Evolutionary conservation across 2,329 filamentous ascomycete genomes (phyloP), one percentile per base, ranked within the genome.

Genomic region (Lasiodiplodia hormozganensis): DNA sequence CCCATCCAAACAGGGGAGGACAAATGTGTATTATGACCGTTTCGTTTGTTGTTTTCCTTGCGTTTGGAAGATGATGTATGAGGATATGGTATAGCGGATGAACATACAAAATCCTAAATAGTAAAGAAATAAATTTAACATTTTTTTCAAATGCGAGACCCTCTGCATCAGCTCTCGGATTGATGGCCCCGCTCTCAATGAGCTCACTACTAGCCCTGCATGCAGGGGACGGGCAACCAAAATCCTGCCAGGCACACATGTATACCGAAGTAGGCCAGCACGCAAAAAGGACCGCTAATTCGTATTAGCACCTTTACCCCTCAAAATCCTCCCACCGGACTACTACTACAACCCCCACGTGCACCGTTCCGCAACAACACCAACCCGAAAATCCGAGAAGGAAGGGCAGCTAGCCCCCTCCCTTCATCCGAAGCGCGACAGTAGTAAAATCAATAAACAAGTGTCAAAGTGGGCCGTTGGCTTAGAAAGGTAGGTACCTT

Each of bases 41-140:
- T 64, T 64, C 60, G 47, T 64, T 64, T 64, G 60, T 52, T 64
- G 12, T 60, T 60, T 56, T 28, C 18, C 53, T 56, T 56, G 43
- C 5, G 43, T 38, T 49, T 23, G 31, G 40, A 51, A 11, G 60
- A 64, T n/a, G 28, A 52, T 64, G 60, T 64, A 52, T 25, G 21
- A 38, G 60, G 60, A 34, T 34, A 64, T 43, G 28, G 38, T 11
- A 62, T 16, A 49, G 40, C 21, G 25, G n/a, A 34, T 51, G 47
- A 57, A 38, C 16, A 53, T 28, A 18, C 3, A 57, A 57, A 57
- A 40, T 8, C 8, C 31, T 57, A 57, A 25, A 57, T 34, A 57
- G 18, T 57, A 38, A 57, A 16, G 14, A 56, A 34, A 4, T 38
- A 57, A n/a, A 57, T 23, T 21, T 40, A 57, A 57, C 54, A 40